Evolutionary conservation across 768 basidiomycete genomes (phyloP), one percentile per base, ranked within the genome.

Genomic region (Leccinum variicolor): DNA sequence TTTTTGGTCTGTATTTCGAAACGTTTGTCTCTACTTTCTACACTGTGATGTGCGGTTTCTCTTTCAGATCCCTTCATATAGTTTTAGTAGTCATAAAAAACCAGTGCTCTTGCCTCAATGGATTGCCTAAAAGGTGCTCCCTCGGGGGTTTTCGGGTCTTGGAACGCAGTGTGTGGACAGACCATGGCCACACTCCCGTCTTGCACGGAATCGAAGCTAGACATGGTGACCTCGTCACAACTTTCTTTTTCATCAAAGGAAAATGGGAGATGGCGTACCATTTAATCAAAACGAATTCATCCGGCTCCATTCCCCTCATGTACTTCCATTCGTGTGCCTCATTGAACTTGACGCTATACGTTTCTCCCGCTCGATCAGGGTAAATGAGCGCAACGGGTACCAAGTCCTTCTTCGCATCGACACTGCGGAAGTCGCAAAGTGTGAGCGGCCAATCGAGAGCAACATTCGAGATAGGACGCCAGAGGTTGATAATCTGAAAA

Each of bases 401-500:
- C 41, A 43, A 19, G 41, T 43, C 41, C n/a, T 43, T 43, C 11
- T 43, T 43, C 41, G 0, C 41, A 13, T 43, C 41, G 19, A 43
- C 19, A 19, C 10, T 43, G 19, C 41, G 41, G 41, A 19, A 43
- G 19, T 43, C 41, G 11, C 41, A 43, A 13, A 43, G 41, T 11
- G 41, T 19, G 41, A 43, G 41, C 4, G 41, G 41, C 41, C 41
- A 19, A 43, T 43, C 41, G 41, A 43, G 41, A n/a, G 41, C 41
- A n/a, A 21, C 41, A 57, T 78, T 68, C 17, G 70, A 63, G 63
- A 83, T 80, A 1, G 81, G 81, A 21, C 81, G 75, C 82, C 82
- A 83, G 56, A 83, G 66, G 66, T 82, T 82, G 59, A 83, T 75
- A 59, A 83, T 78, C 61, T 81, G 80, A 67, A 79, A 82, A 57